These are phyloP conservation scores for Ambrosia trifida DNA, from an alignment of 129 eudicot species.

Conservation along the genomic window DNA sequence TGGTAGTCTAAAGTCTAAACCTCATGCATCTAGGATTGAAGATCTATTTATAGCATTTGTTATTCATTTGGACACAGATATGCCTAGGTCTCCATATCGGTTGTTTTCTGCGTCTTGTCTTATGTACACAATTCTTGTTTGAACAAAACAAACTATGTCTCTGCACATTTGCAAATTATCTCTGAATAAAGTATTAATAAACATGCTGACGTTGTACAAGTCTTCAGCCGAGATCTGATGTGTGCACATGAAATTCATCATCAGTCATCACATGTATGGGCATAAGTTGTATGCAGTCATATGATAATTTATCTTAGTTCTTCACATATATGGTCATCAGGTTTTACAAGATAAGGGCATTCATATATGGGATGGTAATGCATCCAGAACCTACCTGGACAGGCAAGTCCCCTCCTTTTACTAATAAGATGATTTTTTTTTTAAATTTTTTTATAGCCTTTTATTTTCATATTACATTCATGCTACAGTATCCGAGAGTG, in stretches of 20 bases:
- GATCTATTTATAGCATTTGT: conserved; percentile 10
- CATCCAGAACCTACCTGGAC: conserved; percentile 89
- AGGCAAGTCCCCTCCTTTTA: conserved; percentile 46
- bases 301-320: background rate
- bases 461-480: too few relatives aligned
- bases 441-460: background rate
- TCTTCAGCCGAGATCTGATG: conserved; percentile 1
- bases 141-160: background rate
- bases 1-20: conserved; percentile 10
- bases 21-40: conserved; percentile 2
- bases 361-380: conserved; percentile 97
- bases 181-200: background rate
- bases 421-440: background rate
- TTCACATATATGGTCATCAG: conserved; percentile 34
- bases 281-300: background rate
- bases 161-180: conserved; percentile 4
- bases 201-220: conserved; percentile 6
- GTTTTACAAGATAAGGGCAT: conserved; percentile 81
- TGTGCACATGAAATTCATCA: background rate
- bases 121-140: background rate
- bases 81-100: background rate
- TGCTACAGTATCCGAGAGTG: conserved; percentile 31
- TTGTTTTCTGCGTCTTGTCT: conserved; percentile 5
- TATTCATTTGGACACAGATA: conserved; percentile 10
- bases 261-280: background rate